A percentile compares a stretch with the other conserved stretches of the same genome.
phyloP scores from a whole-genome alignment of 495 filamentous ascomycete species.

The Durotheca rogersii region DNA sequence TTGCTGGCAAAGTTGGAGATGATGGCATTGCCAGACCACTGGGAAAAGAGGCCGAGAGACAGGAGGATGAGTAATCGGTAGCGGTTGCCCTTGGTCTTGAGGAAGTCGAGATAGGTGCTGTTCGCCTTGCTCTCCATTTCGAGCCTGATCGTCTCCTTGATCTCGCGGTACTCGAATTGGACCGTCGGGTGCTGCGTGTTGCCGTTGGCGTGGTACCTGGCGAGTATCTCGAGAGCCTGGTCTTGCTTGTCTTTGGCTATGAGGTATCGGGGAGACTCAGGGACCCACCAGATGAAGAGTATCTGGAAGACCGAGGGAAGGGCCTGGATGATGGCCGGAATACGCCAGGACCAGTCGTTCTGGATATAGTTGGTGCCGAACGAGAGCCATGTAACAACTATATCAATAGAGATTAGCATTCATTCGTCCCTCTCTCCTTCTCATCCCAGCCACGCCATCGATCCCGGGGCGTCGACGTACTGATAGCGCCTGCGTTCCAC shows the following conservation, averaged over 20 bases:
- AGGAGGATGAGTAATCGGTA: constrained; percentile 60
- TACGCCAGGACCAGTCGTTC: constrained; percentile 54
- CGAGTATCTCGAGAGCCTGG: constrained; percentile 58
- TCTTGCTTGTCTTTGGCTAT: constrained; percentile 66
- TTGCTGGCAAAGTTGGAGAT: constrained; percentile 63
- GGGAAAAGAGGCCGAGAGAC: constrained; percentile 62
- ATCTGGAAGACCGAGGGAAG: constrained; percentile 53
- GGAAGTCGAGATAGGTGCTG: constrained; percentile 58
- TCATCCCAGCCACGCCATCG: too few relatives aligned
- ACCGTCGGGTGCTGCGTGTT: constrained; percentile 57
- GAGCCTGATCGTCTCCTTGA: constrained; percentile 57
- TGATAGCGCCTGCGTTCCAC: constrained; percentile 60
- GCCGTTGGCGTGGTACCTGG: constrained; percentile 60
- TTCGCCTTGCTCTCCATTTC: constrained; percentile 49
- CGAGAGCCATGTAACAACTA: constrained; percentile 53
- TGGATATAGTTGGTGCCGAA: constrained; percentile 52
- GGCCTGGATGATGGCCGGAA: constrained; percentile 54
- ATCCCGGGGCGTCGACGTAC: constrained; percentile 34
- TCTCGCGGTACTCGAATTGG: constrained; percentile 60
- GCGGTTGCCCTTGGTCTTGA: constrained; percentile 68
- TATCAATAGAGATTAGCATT: too few relatives aligned
- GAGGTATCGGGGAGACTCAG: constrained; percentile 64
- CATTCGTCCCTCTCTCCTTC: neutral
- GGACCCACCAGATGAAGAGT: constrained; percentile 57
- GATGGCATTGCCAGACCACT: constrained; percentile 69